Evolutionary conservation across 768 basidiomycete species (phyloP), one percentile per base, ranked within the genome.

Genomic region (Sporobolomyces phaffii): DNA sequence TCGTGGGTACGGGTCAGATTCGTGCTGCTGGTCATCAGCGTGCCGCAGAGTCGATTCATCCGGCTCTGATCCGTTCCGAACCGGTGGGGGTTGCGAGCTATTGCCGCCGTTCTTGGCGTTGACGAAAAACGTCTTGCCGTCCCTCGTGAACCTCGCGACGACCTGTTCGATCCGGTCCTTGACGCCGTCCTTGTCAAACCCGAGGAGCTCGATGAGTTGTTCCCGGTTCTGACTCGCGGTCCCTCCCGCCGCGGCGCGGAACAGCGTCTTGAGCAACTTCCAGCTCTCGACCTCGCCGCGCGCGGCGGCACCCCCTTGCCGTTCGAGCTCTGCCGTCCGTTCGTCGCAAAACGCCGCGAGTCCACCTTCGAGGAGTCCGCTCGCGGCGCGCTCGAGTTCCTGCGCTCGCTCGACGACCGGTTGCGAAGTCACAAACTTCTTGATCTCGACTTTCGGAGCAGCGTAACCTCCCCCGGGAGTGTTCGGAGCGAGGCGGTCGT

Each of bases 161-260:
- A 91, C 91, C 69, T 89, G 87, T 14, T 85, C 84, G 22, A 97
- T 89, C 68, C 86, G 87, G 6, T 81, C 79, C 3, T 85, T 85
- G 22, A 96, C 84, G 69, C 93, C 90, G 14, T 83, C 84, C 78
- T 94, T 93, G 5, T 91, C 93, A 77, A 93, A 97, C 0, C 93
- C 94, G 18, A 99, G 82, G 1, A 97, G 79, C 3, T 87, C 87
- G 53, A 98, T 87, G 8, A 98, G 81, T 78, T 97, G 91, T 31
- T 93, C 89, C 60, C 91, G 81, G 49, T 61, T 54, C 36, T 48
- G 41, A 17, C 18, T n/a, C 22, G 47, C 17, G 2, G 14, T 7
- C 1, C 53, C 56, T 8, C 61, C 61, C 13, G 91, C 91, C 76
- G 93, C 84, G 0, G 91, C 86, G 70, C 85, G 85, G 84, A 96